A percentile compares a stretch with the other conserved stretches of the same genome.
Evolutionary conservation across 1,139 yeast genomes (phyloP).

Genomic region (Candida buenavistaensis): DNA sequence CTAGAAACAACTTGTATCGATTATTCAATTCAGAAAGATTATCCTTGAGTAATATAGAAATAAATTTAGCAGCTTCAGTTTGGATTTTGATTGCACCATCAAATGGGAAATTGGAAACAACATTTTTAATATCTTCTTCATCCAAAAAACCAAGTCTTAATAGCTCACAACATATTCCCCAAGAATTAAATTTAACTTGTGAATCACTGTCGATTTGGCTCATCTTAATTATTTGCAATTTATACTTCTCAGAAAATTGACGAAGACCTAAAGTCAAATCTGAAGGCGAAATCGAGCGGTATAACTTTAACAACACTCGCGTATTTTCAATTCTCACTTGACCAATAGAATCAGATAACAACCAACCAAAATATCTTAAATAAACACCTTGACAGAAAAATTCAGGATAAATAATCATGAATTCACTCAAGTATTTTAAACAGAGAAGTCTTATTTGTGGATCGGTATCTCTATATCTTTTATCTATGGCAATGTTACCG

Average conservation of each 20-base stretch:
- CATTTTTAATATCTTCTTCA: conserved; percentile 25
- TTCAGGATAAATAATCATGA: conserved; percentile 74
- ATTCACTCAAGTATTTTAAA: conserved; percentile 55
- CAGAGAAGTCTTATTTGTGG: conserved; percentile 71
- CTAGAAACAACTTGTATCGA: conserved; percentile 22
- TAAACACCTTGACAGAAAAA: conserved; percentile 67
- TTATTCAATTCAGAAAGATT: conserved; percentile 19
- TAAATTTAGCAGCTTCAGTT: conserved; percentile 32
- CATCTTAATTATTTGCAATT: conserved; percentile 65
- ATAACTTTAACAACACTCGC: conserved; percentile 53
- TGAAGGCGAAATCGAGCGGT: conserved; percentile 27
- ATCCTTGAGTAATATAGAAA: conserved; percentile 23
- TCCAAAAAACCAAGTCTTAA: conserved; percentile 63
- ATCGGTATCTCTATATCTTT: conserved; percentile 81
- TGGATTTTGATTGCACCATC: conserved; percentile 35
- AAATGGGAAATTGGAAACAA: conserved; percentile 12
- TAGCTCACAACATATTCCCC: conserved; percentile 56
- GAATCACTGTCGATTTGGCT: conserved; percentile 30
- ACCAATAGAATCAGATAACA: conserved; percentile 67
- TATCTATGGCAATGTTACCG: conserved; percentile 65
- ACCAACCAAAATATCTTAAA: conserved; percentile 81
- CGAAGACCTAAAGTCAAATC: conserved; percentile 33
- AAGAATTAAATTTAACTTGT: conserved; percentile 52
- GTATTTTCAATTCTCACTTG: conserved; percentile 67
- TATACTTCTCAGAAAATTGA: conserved; percentile 72